Conservation (phyloP, 2,329 filamentous ascomycete species). For the Claviceps fusiformis region DNA sequence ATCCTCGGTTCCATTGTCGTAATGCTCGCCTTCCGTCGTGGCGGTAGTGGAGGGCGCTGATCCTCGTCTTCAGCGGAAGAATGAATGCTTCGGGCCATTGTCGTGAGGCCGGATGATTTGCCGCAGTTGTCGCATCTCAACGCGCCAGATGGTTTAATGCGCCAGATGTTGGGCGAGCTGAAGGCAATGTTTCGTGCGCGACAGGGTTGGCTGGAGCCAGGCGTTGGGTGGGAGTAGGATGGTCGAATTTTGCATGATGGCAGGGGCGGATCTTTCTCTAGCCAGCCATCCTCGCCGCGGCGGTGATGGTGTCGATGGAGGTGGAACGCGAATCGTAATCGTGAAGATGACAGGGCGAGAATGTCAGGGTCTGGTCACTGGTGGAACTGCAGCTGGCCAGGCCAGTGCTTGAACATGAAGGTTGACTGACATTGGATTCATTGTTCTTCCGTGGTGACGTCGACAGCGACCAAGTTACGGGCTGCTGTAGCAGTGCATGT, state of each 20-base stretch:
- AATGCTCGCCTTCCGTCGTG: constrained; percentile 28
- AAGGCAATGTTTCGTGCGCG: not conserved
- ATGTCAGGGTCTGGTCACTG: too few species aligned
- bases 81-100: constrained; percentile 16
- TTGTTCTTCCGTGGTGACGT: too few species aligned
- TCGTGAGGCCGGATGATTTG: constrained; percentile 7
- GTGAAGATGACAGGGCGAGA: too few species aligned
- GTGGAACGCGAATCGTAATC: not conserved
- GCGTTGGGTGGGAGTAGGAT: not conserved
- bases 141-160: constrained; percentile 3
- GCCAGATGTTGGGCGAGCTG: not conserved
- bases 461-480: too few species aligned
- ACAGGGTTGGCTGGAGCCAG: not conserved
- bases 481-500: too few species aligned
- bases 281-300: not conserved
- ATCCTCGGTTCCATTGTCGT: constrained; percentile 24
- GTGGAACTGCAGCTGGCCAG: too few species aligned
- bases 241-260: not conserved
- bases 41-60: constrained; percentile 41
- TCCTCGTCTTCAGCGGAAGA: constrained; percentile 23
- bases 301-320: not conserved
- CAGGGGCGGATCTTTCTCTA: not conserved
- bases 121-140: constrained; percentile 16
- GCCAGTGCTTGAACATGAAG: too few species aligned
- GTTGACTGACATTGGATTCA: too few species aligned